Base-by-base conservation (phyloP, 2,329 filamentous ascomycete genomes). In the Xylaria sp. region DNA sequence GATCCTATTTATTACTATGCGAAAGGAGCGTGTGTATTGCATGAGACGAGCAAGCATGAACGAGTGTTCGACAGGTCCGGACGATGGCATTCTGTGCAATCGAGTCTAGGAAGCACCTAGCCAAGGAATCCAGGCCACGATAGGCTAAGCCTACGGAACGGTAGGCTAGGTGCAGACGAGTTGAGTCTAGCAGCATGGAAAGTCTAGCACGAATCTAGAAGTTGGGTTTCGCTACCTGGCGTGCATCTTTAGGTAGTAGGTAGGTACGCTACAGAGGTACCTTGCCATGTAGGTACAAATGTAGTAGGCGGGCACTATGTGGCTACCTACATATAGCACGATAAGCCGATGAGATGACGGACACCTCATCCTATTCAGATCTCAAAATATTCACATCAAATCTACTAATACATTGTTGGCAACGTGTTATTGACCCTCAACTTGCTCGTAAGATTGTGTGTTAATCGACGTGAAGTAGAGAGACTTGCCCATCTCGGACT, bases 81-180 rank as follows among this genome's bases (percentile, higher is more conserved):
- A 55, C 21, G 55, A 39, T 24, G 47, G 55, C 48, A 55, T 36
- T 61, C 45, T 53, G 36, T 34, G 32, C 51, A 57, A 57, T 50
- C 53, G 47, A 42, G 11, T 42, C 39, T 17, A 11, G 11, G 4
- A 42, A 11, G 39, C 11, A 47, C 21, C 47, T 53, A 62, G 42
- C 55, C 47, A 67, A 61, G 61, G 42, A 9, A 62, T 63, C 63
- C 54, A 66, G 58, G 58, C 58, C 54, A 32, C 59, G 45, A 69
- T 63, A 68, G 66, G 66, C 24, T 61, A 59, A 63, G 58, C 54
- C 39, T 19, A 27, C 17, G 8, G 17, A 50, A 27, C 50, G 47
- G 21, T 17, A 48, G 42, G 54, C 24, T 34, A 34, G 21, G 12
- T 58, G 42, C 24, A 47, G 42, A 47, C n/a, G 42, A 47, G 42